Evolutionary conservation across 768 basidiomycete genomes (phyloP), one percentile per base, ranked within the genome.

Genomic region (Psilocybe azurescens): DNA sequence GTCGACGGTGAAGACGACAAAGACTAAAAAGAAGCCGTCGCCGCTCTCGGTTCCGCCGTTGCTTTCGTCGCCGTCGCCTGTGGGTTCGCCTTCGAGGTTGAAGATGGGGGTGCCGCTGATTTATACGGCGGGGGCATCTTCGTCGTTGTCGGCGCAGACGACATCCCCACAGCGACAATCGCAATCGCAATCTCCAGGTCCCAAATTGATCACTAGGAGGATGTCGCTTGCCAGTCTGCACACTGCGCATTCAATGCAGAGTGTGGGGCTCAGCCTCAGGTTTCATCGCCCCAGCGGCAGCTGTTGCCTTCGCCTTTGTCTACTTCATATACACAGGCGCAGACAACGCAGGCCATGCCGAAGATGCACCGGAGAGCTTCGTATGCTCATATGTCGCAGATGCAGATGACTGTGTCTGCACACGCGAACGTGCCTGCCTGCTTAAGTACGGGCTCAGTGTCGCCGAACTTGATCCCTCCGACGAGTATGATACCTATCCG

Each of bases 11-110:
- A 54, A 44, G 28, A 75, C 63, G 18, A 47, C 65, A 8, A 20
- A 48, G 7, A 54, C 46, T 18, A 75, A 72, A 64, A 75, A 74
- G 44, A 69, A 65, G 61, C 74, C 74, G 4, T 75, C 74, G 0
- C 72, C 74, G 1, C 69, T 75, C 14, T 72, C 73, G 14, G 63
- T 74, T 32, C 72, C 68, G 47, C 66, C 69, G 30, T 24, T 60
- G 10, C 66, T 65, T 36, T 55, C 57, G 5, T 67, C 66, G 10
- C 65, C 69, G 10, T 62, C 69, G 3, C 58, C 66, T 16, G 50
- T 60, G 14, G 41, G 39, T 16, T 62, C 62, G 9, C 39, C 56
- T 13, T 56, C 55, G 18, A 41, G 52, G 20, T 20, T 20, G 16
- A 63, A 48, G 36, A 14, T 16, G 3, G 62, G 53, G 11, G 2